Conservation (phyloP, 139 green algal species). For the Cymbomonas tetramitiformis region DNA sequence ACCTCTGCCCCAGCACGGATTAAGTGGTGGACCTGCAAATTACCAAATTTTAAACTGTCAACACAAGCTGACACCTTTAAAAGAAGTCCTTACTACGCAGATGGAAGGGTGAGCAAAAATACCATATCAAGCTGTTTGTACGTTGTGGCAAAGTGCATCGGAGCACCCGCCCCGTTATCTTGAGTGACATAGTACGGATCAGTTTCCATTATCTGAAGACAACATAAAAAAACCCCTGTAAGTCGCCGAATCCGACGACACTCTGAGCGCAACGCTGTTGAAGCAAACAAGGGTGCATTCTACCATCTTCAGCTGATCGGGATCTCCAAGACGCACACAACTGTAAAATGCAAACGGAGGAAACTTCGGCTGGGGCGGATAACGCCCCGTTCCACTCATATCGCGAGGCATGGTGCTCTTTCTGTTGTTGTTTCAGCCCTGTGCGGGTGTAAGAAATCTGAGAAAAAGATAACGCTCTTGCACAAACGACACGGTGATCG, state of each 20-base stretch:
- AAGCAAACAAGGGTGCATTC: too few relatives aligned
- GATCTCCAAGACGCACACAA: conserved; percentile 52
- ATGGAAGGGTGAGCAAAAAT: too few relatives aligned
- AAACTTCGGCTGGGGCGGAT: conserved; percentile 50
- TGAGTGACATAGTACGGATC: conserved; percentile 83
- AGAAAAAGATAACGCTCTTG: background rate
- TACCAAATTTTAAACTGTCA: too few relatives aligned
- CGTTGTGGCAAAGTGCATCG: conserved; percentile 78
- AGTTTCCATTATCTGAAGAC: conserved; percentile 57
- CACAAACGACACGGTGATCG: background rate
- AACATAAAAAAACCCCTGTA: too few relatives aligned
- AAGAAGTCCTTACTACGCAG: too few relatives aligned
- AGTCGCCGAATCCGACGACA: too few relatives aligned
- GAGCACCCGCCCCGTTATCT: conserved; percentile 76
- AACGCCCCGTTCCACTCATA: conserved; percentile 6
- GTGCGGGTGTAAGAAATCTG: background rate
- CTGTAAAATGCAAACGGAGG: conserved; percentile 69
- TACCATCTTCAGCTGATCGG: conserved; percentile 44
- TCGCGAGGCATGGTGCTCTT: background rate
- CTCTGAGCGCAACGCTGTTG: too few relatives aligned
- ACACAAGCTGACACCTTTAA: too few relatives aligned
- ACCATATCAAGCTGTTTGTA: conserved; percentile 86
- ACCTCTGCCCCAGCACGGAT: conserved; percentile 60
- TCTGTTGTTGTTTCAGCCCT: background rate
- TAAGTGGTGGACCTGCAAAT: conserved; percentile 83